phyloP scores from a whole-genome alignment of 306 rosid species.

The Neltuma alba region DNA sequence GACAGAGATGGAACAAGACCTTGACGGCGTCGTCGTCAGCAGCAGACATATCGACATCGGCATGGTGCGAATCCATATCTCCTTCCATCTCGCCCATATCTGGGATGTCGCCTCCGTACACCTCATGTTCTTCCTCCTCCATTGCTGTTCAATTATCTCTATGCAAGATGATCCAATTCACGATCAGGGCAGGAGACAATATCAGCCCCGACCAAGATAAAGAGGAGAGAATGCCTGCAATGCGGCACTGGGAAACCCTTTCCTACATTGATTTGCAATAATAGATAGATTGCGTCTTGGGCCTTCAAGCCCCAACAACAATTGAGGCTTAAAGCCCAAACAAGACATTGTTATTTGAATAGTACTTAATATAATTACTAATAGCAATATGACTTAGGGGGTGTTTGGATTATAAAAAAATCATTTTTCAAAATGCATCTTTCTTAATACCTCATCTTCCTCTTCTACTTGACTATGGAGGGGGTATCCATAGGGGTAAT shows the following conservation, averaged over 20 bases:
- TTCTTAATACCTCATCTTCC: no score
- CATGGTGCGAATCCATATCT: conserved; percentile 48
- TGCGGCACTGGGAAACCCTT: neutral
- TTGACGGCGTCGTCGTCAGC: conserved; percentile 69
- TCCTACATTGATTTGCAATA: neutral
- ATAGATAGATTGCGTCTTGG: neutral
- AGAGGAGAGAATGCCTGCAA: no score
- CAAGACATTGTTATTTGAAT: no score
- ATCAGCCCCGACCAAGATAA: neutral
- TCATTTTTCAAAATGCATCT: no score
- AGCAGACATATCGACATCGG: conserved; percentile 67
- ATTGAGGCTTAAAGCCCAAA: neutral
- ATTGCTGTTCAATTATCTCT: conserved; percentile 7
- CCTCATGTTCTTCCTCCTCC: conserved; percentile 83
- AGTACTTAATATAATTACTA: no score
- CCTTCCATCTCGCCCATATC: conserved; percentile 63
- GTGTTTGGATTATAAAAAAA: no score
- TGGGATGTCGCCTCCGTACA: conserved; percentile 80
- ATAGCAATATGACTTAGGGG: no score
- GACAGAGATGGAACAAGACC: conserved; percentile 36
- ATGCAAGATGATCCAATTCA: neutral
- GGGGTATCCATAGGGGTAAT: no score
- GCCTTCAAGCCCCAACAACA: neutral
- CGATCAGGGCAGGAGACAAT: neutral
- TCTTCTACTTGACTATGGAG: no score